Evolutionary conservation across 345 rosid species (phyloP), one percentile per base, ranked within the genome.

Genomic region (Eucalyptus globulus): DNA sequence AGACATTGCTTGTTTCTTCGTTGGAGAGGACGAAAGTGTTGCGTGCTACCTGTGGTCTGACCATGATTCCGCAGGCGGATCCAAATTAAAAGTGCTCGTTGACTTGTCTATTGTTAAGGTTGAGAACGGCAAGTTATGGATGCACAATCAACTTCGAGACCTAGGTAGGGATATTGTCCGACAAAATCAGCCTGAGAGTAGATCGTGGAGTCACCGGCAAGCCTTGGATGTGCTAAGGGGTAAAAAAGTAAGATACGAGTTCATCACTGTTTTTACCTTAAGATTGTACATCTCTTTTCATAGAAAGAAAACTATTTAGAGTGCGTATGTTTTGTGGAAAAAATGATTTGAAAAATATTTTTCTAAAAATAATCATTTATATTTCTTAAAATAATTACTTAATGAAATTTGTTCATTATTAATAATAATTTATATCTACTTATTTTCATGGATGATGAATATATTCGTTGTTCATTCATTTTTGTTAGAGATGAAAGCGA

Each of bases 61-160:
- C 17, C 1, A 5, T 15, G 8, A 5, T 16, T 43, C n/a, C 1
- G 0, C 50, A 2, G 9, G 53, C 2, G 21, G 27, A 31, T 31
- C 9, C 5, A 76, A 7, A 49, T 34, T 88, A 22, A 9, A 80
- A 14, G 67, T 10, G 1, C 89, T 88, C 54, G 1, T 49, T 5
- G 2, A 16, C 6, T 44, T 1, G 0, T 88, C 89, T 9, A 54
- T 88, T 14, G 31, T 88, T 51, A 88, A 88, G 60, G 40, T 88
- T 14, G 62, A 88, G 27, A 86, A 54, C 0, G 4, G 4, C 17
- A 88, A 13, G 76, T 2, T 80, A 4, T 43, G 53, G 56, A 80
- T 88, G 89, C 69, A 88, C 8, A 76, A 80, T 88, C 45, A 80
- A 56, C 87, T 88, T 80, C 50, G 11, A 43, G 76, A 88, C 26